These are phyloP conservation scores for Bauhinia variegata DNA, from an alignment of 306 rosid species.

Conservation along the genomic window DNA sequence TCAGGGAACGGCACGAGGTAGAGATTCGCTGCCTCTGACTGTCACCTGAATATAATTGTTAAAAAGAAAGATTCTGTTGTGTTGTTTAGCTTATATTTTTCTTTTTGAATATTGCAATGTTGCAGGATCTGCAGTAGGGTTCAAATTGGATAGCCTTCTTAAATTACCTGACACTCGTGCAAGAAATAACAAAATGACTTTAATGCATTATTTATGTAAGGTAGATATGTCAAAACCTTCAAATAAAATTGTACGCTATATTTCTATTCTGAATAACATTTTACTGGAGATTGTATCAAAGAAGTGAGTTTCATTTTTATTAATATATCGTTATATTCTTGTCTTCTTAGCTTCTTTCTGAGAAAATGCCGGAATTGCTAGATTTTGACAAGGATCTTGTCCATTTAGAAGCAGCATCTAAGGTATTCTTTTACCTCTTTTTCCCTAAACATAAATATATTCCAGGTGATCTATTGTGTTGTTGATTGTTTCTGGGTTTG, in stretches of 20 bases:
- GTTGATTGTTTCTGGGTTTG: slow-evolving; percentile 28
- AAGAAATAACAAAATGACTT: slow-evolving; percentile 97
- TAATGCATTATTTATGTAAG: slow-evolving; percentile 99
- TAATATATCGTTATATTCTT: slow-evolving; percentile 34
- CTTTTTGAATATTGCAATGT: slow-evolving; percentile 22
- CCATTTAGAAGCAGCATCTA: slow-evolving; percentile 94
- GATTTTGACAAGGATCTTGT: slow-evolving; percentile 93
- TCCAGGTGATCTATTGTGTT: slow-evolving; percentile 11
- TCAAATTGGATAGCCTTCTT: slow-evolving; percentile 98
- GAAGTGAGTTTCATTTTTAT: slow-evolving; percentile 17
- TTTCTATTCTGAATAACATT: slow-evolving; percentile 3
- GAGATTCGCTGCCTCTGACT: not conserved
- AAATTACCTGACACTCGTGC: slow-evolving; percentile 98
- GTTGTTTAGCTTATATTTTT: slow-evolving; percentile 29
- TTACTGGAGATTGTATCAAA: not conserved
- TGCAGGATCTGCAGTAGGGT: slow-evolving; percentile 97
- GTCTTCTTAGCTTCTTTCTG: slow-evolving; percentile 71
- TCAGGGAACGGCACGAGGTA: slow-evolving; percentile 92
- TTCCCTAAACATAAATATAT: slow-evolving; percentile 14
- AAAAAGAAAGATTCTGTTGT: slow-evolving; percentile 23
- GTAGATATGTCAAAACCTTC: slow-evolving; percentile 47
- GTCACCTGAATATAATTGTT: slow-evolving; percentile 22
- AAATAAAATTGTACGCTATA: slow-evolving; percentile 13
- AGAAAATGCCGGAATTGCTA: slow-evolving; percentile 91
- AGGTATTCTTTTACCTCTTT: slow-evolving; percentile 57